phyloP scores from a whole-genome alignment of 2,329 filamentous ascomycete species.

The Diatrype stigma region DNA sequence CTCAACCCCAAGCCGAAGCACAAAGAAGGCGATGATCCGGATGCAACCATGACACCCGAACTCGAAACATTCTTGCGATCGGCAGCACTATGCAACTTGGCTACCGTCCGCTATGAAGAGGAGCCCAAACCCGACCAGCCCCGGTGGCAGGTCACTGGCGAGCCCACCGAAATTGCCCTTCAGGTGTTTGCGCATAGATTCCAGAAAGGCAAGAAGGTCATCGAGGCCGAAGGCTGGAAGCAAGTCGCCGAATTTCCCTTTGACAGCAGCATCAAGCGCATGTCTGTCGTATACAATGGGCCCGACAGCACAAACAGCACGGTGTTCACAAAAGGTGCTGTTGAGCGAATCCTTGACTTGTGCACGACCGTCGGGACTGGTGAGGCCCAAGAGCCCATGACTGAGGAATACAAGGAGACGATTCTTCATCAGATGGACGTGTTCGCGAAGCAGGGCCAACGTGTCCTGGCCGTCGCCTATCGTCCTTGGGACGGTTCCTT shows the following conservation, averaged over 20 bases:
- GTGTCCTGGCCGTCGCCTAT: slow-evolving; percentile 68
- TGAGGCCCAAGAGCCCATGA: slow-evolving; percentile 39
- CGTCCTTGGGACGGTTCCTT: slow-evolving; percentile 53
- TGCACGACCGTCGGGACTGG: slow-evolving; percentile 45
- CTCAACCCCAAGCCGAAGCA: slow-evolving; percentile 34
- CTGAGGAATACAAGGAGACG: slow-evolving; percentile 44
- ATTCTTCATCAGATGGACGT: slow-evolving; percentile 52
- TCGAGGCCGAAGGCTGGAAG: slow-evolving; percentile 53
- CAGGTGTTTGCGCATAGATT: slow-evolving; percentile 73
- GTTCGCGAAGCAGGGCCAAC: slow-evolving; percentile 64
- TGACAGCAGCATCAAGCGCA: slow-evolving; percentile 72
- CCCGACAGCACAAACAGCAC: slow-evolving; percentile 42
- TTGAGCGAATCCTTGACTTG: slow-evolving; percentile 56
- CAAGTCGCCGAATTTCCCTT: slow-evolving; percentile 72
- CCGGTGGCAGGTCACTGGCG: slow-evolving; percentile 63
- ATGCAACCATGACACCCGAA: slow-evolving; percentile 44
- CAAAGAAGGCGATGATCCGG: slow-evolving; percentile 28
- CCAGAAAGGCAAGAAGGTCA: slow-evolving; percentile 49
- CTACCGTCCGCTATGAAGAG: slow-evolving; percentile 53
- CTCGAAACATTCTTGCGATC: slow-evolving; percentile 50
- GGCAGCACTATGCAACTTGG: slow-evolving; percentile 61
- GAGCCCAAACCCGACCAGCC: slow-evolving; percentile 48
- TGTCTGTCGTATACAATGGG: slow-evolving; percentile 68
- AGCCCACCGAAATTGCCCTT: slow-evolving; percentile 72
- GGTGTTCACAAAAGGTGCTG: slow-evolving; percentile 60